Evolutionary conservation across 495 filamentous ascomycete genomes (phyloP), one percentile per base, ranked within the genome.

Genomic region (Neurospora sp.): DNA sequence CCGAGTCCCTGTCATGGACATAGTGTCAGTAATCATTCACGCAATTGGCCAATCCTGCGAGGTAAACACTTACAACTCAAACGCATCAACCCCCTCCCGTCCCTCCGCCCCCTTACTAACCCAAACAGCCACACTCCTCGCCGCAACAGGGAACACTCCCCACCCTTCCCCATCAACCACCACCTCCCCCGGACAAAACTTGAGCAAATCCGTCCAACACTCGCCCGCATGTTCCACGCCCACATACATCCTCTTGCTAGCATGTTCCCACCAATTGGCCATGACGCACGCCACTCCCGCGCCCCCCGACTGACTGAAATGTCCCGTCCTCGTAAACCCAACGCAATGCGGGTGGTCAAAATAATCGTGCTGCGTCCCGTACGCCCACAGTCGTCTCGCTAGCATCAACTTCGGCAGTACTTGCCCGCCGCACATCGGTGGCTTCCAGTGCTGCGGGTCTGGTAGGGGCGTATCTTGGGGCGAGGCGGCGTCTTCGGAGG

Each of bases 401-500:
- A 90, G 84, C 44, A 86, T 87, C 37, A 94, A 80, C 18, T 86
- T 82, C 3, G 91, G 87, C 0, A 94, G 83, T 20, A 85, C 83
- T 5, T 48, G 62, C 54, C 87, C 87, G 69, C 86, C 85, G 75
- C 89, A 90, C 8, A 88, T 84, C 0, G 92, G 89, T 0, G 85
- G 85, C 59, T 86, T 85, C 73, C 76, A 79, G 71, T 75, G 75
- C 46, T 72, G 69, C 40, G 66, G 71, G 48, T 75, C 72, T 2
- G 73, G 74, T 11, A 71, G 31, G 5, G 88, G 83, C 54, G 84
- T 79, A 23, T 86, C 80, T 14, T 82, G 85, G 73, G 85, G 79
- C 72, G 91, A 89, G 27, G 91, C 91, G 78, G 91, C 93, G 12
- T 93, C 77, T 76, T 94, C 92, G 12, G 92, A 90, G 75, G 89